phyloP scores from a whole-genome alignment of 768 basidiomycete genomes.

The Tylopilus plumbeoviolaceoides region DNA sequence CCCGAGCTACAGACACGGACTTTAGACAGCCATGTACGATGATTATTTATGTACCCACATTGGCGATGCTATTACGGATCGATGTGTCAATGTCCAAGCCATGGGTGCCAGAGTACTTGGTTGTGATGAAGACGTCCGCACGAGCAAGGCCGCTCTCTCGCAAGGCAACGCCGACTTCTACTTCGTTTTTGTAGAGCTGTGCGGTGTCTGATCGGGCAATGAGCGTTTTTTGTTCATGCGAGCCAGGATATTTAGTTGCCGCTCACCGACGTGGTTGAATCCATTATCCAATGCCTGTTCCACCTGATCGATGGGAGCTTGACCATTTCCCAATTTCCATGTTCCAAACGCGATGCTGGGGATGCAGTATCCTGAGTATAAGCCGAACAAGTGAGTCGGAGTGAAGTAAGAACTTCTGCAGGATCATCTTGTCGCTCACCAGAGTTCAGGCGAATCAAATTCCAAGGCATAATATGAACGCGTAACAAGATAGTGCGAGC shows the following conservation, averaged over 20 bases:
- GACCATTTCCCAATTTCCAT: conserved; percentile 58
- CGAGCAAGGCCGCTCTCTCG: conserved; percentile 55
- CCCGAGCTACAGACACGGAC: conserved; percentile 43
- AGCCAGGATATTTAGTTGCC: not conserved
- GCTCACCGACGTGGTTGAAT: conserved; percentile 58
- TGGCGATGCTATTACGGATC: conserved; percentile 52
- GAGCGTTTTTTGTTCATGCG: not conserved
- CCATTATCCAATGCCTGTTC: conserved; percentile 60
- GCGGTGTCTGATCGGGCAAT: conserved; percentile 50
- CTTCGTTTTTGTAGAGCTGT: conserved; percentile 59
- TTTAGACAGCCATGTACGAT: not conserved
- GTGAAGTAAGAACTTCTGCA: not conserved
- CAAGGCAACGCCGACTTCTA: conserved; percentile 38
- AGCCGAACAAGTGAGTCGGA: not conserved
- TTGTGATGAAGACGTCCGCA: conserved; percentile 61
- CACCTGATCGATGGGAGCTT: conserved; percentile 48
- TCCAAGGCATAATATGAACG: conserved; percentile 80
- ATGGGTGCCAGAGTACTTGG: conserved; percentile 55
- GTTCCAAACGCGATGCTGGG: conserved; percentile 63
- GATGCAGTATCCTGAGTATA: conserved; percentile 37
- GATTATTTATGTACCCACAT: conserved; percentile 35
- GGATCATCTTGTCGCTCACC: conserved; percentile 35
- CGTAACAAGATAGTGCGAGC: too few relatives aligned
- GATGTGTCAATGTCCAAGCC: conserved; percentile 53
- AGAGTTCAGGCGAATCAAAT: conserved; percentile 53